Evolutionary conservation across 176 grass and related monocot genomes (phyloP).

Genomic region (Rhynchospora breviuscula): DNA sequence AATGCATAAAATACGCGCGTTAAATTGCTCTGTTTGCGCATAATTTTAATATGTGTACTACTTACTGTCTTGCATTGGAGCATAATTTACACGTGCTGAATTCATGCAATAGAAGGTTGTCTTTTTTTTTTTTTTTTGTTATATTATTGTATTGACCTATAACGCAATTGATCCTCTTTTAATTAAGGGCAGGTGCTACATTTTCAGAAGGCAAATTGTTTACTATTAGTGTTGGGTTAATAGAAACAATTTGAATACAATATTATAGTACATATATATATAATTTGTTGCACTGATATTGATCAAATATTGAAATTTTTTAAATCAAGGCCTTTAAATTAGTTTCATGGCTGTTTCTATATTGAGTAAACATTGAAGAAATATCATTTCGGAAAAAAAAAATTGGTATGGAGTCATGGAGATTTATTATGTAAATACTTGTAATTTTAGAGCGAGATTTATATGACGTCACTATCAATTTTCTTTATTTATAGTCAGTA

Average conservation of each 20-base stretch:
- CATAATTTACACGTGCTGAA: too few species aligned
- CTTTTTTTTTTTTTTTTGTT: too few species aligned
- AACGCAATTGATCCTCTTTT: too few species aligned
- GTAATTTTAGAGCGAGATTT: not conserved
- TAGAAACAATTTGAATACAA: not conserved
- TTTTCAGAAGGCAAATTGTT: not conserved
- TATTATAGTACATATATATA: not conserved
- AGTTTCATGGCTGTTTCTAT: not conserved
- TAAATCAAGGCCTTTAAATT: not conserved
- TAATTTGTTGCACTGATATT: not conserved
- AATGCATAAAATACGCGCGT: not conserved
- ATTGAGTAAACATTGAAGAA: not conserved
- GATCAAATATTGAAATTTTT: not conserved
- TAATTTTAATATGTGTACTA: too few species aligned
- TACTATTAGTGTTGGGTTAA: not conserved
- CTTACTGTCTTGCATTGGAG: too few species aligned
- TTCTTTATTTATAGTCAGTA: not conserved
- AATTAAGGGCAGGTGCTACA: too few species aligned
- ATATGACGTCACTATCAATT: not conserved
- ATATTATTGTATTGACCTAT: too few species aligned
- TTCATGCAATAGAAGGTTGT: too few species aligned
- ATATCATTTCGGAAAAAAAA: not conserved
- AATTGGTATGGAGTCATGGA: not conserved
- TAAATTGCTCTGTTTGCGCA: not conserved
- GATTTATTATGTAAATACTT: not conserved